phyloP scores from a whole-genome alignment of 768 basidiomycete species.

The Hebeloma cylindrosporum region DNA sequence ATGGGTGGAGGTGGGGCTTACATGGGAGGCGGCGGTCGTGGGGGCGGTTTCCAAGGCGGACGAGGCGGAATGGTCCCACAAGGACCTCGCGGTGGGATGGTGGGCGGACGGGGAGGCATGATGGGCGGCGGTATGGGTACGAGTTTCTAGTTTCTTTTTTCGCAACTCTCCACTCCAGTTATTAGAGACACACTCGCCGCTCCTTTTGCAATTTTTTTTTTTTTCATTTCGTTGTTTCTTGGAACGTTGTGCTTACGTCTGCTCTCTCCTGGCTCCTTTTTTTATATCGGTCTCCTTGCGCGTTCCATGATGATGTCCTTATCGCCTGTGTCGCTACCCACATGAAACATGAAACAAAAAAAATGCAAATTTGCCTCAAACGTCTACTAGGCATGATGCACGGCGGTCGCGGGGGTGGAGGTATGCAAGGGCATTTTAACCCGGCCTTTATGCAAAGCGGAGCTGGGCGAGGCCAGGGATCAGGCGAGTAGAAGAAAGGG shows the following conservation, averaged over 20 bases:
- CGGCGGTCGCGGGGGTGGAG: slow-evolving; percentile 43
- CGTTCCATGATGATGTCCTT: slow-evolving; percentile 1
- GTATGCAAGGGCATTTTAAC: slow-evolving; percentile 65
- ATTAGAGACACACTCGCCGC: slow-evolving; percentile 3
- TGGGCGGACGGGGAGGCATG: slow-evolving; percentile 54
- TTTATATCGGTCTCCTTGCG: slow-evolving; percentile 17
- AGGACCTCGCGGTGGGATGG: slow-evolving; percentile 57
- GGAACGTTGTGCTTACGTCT: slow-evolving; percentile 43
- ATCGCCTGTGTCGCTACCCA: slow-evolving; percentile 5
- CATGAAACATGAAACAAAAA: slow-evolving; percentile 8
- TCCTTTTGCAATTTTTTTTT: slow-evolving; percentile 13
- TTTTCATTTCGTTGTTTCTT: slow-evolving; percentile 6
- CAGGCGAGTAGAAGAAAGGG: slow-evolving; percentile 6
- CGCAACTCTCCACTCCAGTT: slow-evolving; percentile 18
- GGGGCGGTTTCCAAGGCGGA: slow-evolving; percentile 38
- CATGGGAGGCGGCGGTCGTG: slow-evolving; percentile 40
- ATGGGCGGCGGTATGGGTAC: slow-evolving; percentile 63
- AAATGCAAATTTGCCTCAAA: background rate
- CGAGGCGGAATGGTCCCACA: slow-evolving; percentile 43
- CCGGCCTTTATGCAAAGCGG: slow-evolving; percentile 62
- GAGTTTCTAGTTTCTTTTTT: slow-evolving; percentile 44
- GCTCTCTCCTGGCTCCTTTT: slow-evolving; percentile 15
- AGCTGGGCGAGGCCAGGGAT: slow-evolving; percentile 5
- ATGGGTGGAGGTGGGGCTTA: slow-evolving; percentile 33
- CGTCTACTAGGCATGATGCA: slow-evolving; percentile 49